Percentiles rank a stretch among this genome's conserved stretches.
phyloP scores from a whole-genome alignment of 805 yeast genomes.

The Kazachstania viticola region DNA sequence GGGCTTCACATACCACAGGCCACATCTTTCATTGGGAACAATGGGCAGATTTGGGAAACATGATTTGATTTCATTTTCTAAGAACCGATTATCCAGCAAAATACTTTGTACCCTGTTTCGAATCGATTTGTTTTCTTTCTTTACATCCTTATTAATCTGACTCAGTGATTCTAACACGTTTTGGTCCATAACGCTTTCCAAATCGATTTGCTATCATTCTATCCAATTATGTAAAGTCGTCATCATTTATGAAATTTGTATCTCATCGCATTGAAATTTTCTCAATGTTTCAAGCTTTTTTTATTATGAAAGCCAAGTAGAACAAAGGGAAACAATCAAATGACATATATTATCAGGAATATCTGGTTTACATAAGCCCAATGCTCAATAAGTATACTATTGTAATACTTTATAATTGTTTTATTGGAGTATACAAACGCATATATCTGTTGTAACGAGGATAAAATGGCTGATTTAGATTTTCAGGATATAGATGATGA shows the following conservation, averaged over 20 bases:
- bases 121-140: constrained; percentile 39
- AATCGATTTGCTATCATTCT: no score
- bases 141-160: constrained; percentile 31
- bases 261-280: no score
- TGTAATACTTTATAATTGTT: no score
- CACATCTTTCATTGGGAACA: constrained; percentile 76
- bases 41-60: constrained; percentile 35
- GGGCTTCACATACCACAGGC: constrained; percentile 69
- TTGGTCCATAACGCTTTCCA: no score
- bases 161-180: constrained; percentile 4
- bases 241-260: no score
- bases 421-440: no score
- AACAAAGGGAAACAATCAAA: not conserved
- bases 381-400: constrained; percentile 4
- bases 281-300: no score
- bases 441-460: constrained; percentile 32
- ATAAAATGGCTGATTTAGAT: constrained; percentile 33
- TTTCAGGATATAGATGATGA: not conserved
- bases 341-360: not conserved
- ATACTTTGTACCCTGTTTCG: constrained; percentile 66
- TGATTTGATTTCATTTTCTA: constrained; percentile 23
- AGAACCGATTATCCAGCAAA: constrained; percentile 44
- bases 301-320: no score
- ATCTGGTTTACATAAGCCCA: not conserved
- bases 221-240: no score